Conservation (phyloP, 768 basidiomycete genomes). For the Mycena pura region DNA sequence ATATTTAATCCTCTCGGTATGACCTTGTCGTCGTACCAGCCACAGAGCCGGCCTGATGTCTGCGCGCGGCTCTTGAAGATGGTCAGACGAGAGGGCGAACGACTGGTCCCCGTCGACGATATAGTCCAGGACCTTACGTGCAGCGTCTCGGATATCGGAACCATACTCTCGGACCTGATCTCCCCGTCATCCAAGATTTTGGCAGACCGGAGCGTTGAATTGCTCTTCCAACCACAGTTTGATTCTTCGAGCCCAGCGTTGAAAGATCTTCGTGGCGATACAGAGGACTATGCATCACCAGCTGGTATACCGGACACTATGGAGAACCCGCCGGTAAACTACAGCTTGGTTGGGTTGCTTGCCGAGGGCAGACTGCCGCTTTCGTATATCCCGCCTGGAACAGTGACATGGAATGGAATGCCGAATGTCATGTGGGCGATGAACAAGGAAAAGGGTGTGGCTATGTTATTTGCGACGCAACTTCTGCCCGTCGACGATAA, state of each 20-base stretch:
- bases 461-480: slow-evolving; percentile 21
- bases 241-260: background rate
- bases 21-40: background rate
- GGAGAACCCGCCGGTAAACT: background rate
- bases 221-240: slow-evolving; percentile 11
- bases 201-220: background rate
- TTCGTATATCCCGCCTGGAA: slow-evolving; percentile 9
- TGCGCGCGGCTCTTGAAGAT: slow-evolving; percentile 7
- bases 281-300: slow-evolving; percentile 13
- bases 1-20: slow-evolving; percentile 14
- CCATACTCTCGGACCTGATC: slow-evolving; percentile 16
- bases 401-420: slow-evolving; percentile 25
- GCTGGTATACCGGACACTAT: background rate
- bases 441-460: slow-evolving; percentile 12
- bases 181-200: slow-evolving; percentile 13
- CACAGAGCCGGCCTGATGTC: background rate
- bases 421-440: slow-evolving; percentile 25
- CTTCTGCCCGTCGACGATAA: slow-evolving; percentile 22
- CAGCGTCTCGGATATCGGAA: slow-evolving; percentile 8
- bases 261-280: slow-evolving; percentile 1
- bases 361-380: slow-evolving; percentile 11
- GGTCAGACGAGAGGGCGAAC: slow-evolving; percentile 5
- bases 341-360: slow-evolving; percentile 5
- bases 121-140: background rate
- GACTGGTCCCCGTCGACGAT: slow-evolving; percentile 1